Percentiles rank a stretch among this genome's conserved stretches.
These are phyloP conservation scores for Hypoxylon fragiforme DNA, from an alignment of 495 filamentous ascomycete genomes.

Conservation along the genomic window DNA sequence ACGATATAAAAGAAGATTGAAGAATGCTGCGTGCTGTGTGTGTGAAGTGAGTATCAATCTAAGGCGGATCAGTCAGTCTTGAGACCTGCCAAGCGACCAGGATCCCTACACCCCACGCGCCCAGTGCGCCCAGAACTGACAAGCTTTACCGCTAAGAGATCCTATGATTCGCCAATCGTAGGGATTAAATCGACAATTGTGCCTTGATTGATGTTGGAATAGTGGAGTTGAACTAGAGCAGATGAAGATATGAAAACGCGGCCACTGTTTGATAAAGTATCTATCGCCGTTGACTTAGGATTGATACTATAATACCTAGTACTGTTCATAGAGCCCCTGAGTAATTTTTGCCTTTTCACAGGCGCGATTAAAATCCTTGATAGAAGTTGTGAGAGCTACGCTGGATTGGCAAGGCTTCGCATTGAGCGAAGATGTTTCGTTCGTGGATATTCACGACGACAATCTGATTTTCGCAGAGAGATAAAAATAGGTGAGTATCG, in stretches of 20 bases:
- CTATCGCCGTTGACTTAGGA: no score
- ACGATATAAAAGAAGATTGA: conserved; percentile 22
- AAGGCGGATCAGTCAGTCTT: conserved; percentile 39
- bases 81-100: conserved; percentile 45
- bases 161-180: conserved; percentile 10
- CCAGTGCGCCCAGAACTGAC: conserved; percentile 9
- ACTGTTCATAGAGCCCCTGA: no score
- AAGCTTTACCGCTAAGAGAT: conserved; percentile 20
- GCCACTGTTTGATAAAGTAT: not conserved
- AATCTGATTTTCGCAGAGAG: no score
- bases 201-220: conserved; percentile 6
- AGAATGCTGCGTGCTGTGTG: conserved; percentile 30
- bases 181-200: conserved; percentile 15
- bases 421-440: not conserved
- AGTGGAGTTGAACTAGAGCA: conserved; percentile 10
- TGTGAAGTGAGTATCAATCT: conserved; percentile 34
- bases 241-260: conserved; percentile 10
- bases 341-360: no score
- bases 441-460: not conserved
- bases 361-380: no score
- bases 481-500: no score
- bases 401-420: no score
- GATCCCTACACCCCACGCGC: conserved; percentile 19
- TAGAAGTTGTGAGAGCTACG: no score
- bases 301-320: no score